Percentiles rank a stretch among this genome's conserved stretches.
phyloP scores from a whole-genome alignment of 1,284 basidiomycete genomes.

The Fomes fomentarius region DNA sequence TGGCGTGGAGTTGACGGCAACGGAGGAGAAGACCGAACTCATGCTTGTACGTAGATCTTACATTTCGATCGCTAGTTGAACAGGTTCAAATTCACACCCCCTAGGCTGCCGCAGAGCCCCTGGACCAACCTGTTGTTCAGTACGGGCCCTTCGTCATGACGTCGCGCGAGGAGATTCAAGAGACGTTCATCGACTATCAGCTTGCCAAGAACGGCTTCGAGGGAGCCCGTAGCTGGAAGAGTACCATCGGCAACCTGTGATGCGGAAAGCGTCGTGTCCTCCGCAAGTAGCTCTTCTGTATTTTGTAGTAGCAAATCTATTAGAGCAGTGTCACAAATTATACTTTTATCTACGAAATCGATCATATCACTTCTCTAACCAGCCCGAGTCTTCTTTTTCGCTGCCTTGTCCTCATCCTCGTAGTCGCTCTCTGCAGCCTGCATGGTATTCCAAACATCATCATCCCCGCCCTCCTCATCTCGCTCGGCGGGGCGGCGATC shows the following conservation, averaged over 20 bases:
- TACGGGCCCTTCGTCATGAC: slow-evolving; percentile 92
- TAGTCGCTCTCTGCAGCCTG: slow-evolving; percentile 35
- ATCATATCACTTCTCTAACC: neutral
- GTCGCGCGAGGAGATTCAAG: slow-evolving; percentile 76
- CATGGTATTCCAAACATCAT: slow-evolving; percentile 48
- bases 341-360: no score
- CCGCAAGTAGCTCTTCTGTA: no score
- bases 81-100: neutral
- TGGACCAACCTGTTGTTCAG: slow-evolving; percentile 88
- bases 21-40: slow-evolving; percentile 66
- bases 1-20: slow-evolving; percentile 64
- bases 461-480: slow-evolving; percentile 45
- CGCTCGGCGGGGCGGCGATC: slow-evolving; percentile 47
- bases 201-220: slow-evolving; percentile 87
- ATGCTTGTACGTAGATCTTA: slow-evolving; percentile 60
- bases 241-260: slow-evolving; percentile 62
- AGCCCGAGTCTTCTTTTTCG: slow-evolving; percentile 21
- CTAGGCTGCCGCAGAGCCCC: slow-evolving; percentile 84
- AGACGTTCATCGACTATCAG: slow-evolving; percentile 86
- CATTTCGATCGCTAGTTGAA: no score
- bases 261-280: no score
- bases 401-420: slow-evolving; percentile 24
- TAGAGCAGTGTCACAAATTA: neutral
- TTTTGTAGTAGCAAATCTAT: neutral
- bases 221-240: slow-evolving; percentile 86